These are phyloP conservation scores for Geotrichum europaeum DNA, from an alignment of 1,139 yeast species.

Conservation along the genomic window DNA sequence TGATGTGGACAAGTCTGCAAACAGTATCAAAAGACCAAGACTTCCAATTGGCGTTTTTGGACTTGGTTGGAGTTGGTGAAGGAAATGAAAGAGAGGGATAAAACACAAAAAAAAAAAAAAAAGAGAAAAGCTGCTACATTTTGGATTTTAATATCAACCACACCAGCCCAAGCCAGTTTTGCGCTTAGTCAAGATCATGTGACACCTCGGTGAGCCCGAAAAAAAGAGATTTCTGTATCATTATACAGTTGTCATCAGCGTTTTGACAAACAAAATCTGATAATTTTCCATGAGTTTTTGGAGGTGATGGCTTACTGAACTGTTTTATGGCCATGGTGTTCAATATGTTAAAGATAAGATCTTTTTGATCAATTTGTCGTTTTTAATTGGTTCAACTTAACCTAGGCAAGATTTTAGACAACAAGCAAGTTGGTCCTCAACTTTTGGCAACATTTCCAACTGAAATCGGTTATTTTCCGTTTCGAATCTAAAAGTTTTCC, in stretches of 20 bases:
- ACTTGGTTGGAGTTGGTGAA: not conserved
- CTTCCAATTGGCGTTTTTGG: not conserved
- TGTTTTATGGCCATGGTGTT: not conserved
- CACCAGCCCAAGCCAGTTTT: not conserved
- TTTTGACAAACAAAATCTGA: not conserved
- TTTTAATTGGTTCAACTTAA: not conserved
- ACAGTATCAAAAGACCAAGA: not conserved
- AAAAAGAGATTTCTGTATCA: not conserved
- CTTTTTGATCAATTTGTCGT: not conserved
- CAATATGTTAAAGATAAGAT: not conserved
- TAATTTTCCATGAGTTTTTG: not conserved
- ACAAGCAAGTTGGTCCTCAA: not conserved
- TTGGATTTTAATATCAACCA: not conserved
- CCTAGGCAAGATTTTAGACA: not conserved
- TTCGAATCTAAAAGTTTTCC: not conserved
- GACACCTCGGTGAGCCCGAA: not conserved
- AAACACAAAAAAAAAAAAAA: not conserved
- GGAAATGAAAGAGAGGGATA: not conserved
- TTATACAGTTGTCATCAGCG: no score
- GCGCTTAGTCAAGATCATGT: not conserved
- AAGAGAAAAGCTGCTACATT: not conserved
- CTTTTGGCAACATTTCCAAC: not conserved
- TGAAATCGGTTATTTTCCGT: not conserved
- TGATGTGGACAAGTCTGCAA: not conserved
- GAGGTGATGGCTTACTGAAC: not conserved